phyloP scores from a whole-genome alignment of 2,329 filamentous ascomycete species.

The Ceratocystis colombiana region DNA sequence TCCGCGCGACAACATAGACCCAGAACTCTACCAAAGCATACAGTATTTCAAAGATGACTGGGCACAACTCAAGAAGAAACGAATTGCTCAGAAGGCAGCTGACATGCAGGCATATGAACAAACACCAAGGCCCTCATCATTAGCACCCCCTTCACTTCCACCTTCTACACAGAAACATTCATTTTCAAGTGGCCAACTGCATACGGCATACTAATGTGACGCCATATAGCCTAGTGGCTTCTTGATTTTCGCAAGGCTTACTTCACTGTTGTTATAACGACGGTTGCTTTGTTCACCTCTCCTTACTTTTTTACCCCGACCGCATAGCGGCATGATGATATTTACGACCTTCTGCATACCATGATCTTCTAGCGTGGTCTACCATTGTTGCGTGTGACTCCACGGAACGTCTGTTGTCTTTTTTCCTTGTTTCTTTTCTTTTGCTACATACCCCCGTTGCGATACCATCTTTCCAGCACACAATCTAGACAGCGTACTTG shows the following conservation, averaged over 20 bases:
- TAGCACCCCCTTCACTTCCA: neutral
- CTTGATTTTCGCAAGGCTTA: neutral
- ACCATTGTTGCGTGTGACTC: neutral
- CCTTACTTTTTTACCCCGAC: neutral
- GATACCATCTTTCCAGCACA: neutral
- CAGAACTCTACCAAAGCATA: constrained; percentile 50
- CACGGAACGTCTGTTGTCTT: neutral
- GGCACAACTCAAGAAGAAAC: constrained; percentile 41
- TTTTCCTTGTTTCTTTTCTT: neutral
- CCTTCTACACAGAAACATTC: neutral
- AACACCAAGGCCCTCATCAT: neutral
- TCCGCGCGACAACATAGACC: constrained; percentile 44
- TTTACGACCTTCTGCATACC: constrained; percentile 12
- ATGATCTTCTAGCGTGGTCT: neutral
- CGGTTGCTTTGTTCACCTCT: neutral
- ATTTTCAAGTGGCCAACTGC: neutral
- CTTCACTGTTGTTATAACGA: neutral
- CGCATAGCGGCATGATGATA: constrained; percentile 9
- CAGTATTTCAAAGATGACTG: constrained; percentile 53
- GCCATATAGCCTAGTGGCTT: neutral
- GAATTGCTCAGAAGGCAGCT: constrained; percentile 25
- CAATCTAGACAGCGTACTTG: neutral
- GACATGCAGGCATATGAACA: constrained; percentile 12
- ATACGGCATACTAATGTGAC: neutral
- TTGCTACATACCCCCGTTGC: constrained; percentile 9